Percentiles rank a stretch among this genome's conserved stretches.
phyloP scores from a whole-genome alignment of 306 rosid species.

The Vicia faba region DNA sequence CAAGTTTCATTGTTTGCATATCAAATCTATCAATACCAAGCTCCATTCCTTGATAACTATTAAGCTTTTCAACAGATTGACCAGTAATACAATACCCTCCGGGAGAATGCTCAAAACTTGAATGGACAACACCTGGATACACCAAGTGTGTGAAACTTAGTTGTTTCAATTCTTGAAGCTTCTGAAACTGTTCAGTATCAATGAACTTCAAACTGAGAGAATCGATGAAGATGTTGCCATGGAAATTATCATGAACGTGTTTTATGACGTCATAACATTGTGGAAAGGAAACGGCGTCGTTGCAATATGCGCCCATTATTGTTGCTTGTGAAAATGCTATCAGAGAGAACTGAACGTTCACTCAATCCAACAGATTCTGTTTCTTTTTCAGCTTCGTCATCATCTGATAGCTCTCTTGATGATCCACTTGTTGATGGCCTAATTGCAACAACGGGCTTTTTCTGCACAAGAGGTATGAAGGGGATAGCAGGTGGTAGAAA shows the following conservation, averaged over 20 bases:
- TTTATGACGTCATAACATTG: slow-evolving; percentile 46
- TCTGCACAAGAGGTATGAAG: too few relatives aligned
- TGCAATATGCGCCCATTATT: slow-evolving; percentile 54
- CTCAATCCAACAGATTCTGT: neutral
- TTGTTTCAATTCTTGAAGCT: too few relatives aligned
- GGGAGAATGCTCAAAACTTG: slow-evolving; percentile 93
- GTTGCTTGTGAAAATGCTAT: too few relatives aligned
- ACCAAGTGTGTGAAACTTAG: too few relatives aligned
- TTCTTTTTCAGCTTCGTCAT: too few relatives aligned
- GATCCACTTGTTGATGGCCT: too few relatives aligned
- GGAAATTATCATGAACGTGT: slow-evolving; percentile 79
- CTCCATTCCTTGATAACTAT: slow-evolving; percentile 68
- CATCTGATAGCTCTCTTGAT: too few relatives aligned
- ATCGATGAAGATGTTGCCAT: slow-evolving; percentile 84
- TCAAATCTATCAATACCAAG: slow-evolving; percentile 82
- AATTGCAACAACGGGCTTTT: too few relatives aligned
- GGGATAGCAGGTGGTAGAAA: too few relatives aligned
- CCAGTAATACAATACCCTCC: slow-evolving; percentile 95
- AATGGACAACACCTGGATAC: too few relatives aligned
- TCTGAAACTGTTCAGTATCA: too few relatives aligned
- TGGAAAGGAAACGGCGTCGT: slow-evolving; percentile 46
- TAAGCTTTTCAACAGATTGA: slow-evolving; percentile 75
- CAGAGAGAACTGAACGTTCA: neutral
- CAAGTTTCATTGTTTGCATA: slow-evolving; percentile 86
- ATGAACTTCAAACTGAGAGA: too few relatives aligned